Evolutionary conservation across 108 stramenopile genomes (phyloP).

Genomic region (Parietichytrium sp.): DNA sequence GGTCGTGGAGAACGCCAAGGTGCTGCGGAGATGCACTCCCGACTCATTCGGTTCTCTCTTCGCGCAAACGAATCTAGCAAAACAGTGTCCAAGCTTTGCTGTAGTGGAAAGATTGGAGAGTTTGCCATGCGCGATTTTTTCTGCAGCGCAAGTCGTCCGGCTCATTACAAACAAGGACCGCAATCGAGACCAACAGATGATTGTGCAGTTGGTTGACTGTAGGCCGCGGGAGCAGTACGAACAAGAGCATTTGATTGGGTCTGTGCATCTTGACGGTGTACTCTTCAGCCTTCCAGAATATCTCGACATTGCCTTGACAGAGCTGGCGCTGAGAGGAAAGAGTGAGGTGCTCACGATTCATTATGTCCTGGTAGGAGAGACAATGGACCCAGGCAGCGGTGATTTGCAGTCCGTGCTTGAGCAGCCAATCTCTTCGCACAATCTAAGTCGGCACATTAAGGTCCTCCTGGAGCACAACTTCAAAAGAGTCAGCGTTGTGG

Average conservation of each 20-base stretch:
- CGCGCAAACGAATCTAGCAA: background rate
- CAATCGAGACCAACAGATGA: background rate
- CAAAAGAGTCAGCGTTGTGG: background rate
- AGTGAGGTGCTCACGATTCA: background rate
- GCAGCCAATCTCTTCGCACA: background rate
- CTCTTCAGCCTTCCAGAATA: slow-evolving; percentile 11
- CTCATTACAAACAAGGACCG: slow-evolving; percentile 7
- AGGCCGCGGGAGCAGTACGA: background rate
- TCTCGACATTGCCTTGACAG: background rate
- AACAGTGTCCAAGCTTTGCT: background rate
- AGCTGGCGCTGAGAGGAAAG: background rate
- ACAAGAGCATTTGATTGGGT: slow-evolving; percentile 31
- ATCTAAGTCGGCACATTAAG: background rate
- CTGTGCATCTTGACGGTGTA: slow-evolving; percentile 5
- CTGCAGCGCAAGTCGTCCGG: background rate
- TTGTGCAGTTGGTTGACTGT: background rate
- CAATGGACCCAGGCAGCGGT: background rate
- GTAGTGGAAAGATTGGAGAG: slow-evolving; percentile 7
- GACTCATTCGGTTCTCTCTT: background rate
- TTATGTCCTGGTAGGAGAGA: background rate
- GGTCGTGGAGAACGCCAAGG: background rate
- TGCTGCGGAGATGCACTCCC: background rate
- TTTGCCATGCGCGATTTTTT: background rate
- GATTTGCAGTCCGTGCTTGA: background rate
- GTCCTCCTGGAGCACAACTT: background rate